Conservation (phyloP, 2,329 filamentous ascomycete species). For the Aspergillus quadrilineatus region DNA sequence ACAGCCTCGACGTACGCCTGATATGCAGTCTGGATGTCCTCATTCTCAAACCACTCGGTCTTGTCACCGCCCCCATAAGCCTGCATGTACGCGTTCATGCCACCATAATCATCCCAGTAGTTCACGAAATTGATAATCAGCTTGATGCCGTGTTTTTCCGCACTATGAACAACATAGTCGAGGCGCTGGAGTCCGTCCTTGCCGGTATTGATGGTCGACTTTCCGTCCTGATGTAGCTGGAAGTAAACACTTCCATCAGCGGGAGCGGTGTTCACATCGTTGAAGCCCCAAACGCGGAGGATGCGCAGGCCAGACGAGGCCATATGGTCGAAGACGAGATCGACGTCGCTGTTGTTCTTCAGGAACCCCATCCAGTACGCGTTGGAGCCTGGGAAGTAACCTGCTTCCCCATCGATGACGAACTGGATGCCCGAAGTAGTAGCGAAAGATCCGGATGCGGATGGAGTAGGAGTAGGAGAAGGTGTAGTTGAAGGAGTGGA, state of each 20-base stretch:
- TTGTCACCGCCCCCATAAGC: slow-evolving; percentile 53
- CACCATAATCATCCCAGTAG: slow-evolving; percentile 68
- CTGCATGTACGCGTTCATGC: slow-evolving; percentile 59
- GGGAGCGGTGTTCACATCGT: slow-evolving; percentile 46
- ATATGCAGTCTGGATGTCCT: slow-evolving; percentile 57
- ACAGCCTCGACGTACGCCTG: slow-evolving; percentile 61
- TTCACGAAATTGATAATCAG: slow-evolving; percentile 61
- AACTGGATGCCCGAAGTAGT: slow-evolving; percentile 33
- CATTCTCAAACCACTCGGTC: slow-evolving; percentile 52
- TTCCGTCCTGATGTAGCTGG: slow-evolving; percentile 39
- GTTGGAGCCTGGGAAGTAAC: slow-evolving; percentile 52
- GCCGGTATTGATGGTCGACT: slow-evolving; percentile 61
- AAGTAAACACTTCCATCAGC: slow-evolving; percentile 47
- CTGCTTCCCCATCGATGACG: slow-evolving; percentile 39
- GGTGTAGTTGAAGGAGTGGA: neutral
- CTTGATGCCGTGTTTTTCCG: slow-evolving; percentile 60
- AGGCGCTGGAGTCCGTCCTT: slow-evolving; percentile 62
- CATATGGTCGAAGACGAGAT: slow-evolving; percentile 38
- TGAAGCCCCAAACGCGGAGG: slow-evolving; percentile 56
- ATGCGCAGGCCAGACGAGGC: slow-evolving; percentile 49
- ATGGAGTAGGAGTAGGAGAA: neutral
- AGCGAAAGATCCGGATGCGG: slow-evolving; percentile 22
- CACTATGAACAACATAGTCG: slow-evolving; percentile 62
- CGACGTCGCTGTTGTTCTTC: slow-evolving; percentile 50
- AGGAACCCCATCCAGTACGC: slow-evolving; percentile 55